Conservation (phyloP, 1,284 basidiomycete species). For the Stygiomarasmius scandens region DNA sequence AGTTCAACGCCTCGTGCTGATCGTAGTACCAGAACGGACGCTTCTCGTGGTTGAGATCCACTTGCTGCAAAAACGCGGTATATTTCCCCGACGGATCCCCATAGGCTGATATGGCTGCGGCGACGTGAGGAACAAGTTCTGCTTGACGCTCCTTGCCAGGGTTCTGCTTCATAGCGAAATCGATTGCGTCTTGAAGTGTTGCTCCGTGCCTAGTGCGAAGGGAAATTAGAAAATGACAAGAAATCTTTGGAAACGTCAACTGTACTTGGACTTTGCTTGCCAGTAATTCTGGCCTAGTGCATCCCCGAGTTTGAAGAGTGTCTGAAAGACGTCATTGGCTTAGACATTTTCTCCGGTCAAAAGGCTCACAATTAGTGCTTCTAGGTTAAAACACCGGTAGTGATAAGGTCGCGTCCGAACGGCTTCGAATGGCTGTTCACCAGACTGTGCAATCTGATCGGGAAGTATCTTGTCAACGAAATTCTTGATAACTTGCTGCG, state of each 20-base stretch:
- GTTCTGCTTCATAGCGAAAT: constrained; percentile 51
- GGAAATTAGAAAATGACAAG: not conserved
- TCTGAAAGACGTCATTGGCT: constrained; percentile 29
- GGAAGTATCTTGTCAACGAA: constrained; percentile 51
- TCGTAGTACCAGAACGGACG: constrained; percentile 57
- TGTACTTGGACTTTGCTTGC: constrained; percentile 44
- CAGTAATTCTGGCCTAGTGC: constrained; percentile 54
- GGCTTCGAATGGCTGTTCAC: constrained; percentile 65
- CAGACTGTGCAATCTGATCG: constrained; percentile 55
- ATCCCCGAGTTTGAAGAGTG: constrained; percentile 58
- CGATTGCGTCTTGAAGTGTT: constrained; percentile 59
- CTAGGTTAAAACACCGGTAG: constrained; percentile 62
- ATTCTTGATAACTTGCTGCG: constrained; percentile 37
- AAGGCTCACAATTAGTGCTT: constrained; percentile 55
- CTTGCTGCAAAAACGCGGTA: constrained; percentile 40
- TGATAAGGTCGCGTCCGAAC: constrained; percentile 62
- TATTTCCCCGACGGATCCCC: constrained; percentile 61
- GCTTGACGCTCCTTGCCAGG: constrained; percentile 46
- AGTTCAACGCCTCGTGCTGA: constrained; percentile 39
- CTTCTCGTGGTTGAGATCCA: constrained; percentile 35
- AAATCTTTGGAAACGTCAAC: not conserved
- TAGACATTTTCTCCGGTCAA: constrained; percentile 14
- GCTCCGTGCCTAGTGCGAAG: constrained; percentile 37
- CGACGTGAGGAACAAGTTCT: constrained; percentile 56
- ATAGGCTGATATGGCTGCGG: constrained; percentile 54